Evolutionary conservation across 1,284 basidiomycete species (phyloP).

Genomic region (Stereum hirsutum): DNA sequence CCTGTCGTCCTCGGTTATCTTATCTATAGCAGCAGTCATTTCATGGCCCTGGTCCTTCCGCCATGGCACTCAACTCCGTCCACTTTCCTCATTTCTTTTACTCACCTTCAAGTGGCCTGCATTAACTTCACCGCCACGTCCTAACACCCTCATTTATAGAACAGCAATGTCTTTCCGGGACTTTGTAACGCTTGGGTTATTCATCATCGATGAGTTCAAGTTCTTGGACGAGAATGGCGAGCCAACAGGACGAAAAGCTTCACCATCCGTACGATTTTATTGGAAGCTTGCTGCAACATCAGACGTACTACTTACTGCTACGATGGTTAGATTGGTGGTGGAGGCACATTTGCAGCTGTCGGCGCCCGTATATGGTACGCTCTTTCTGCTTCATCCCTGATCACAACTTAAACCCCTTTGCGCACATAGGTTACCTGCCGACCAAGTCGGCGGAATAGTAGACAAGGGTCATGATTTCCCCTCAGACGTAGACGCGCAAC

Average conservation of each 20-base stretch:
- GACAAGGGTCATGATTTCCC: conserved; percentile 82
- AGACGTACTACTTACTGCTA: no score
- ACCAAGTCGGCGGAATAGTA: conserved; percentile 71
- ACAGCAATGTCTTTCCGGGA: conserved; percentile 11
- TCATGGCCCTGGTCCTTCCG: no score
- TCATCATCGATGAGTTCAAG: conserved; percentile 80
- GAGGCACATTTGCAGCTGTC: conserved; percentile 73
- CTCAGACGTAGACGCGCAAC: conserved; percentile 37
- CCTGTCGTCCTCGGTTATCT: no score
- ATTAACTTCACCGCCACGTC: background rate
- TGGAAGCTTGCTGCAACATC: no score
- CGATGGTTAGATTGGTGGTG: conserved; percentile 76
- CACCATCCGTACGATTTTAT: no score
- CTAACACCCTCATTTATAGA: background rate
- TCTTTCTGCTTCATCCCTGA: conserved; percentile 8
- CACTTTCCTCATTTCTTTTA: background rate
- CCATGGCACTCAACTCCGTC: no score
- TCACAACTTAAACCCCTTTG: background rate
- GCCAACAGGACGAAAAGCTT: conserved; percentile 35
- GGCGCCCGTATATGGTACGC: conserved; percentile 75
- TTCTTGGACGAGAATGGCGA: conserved; percentile 49
- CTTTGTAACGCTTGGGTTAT: conserved; percentile 75
- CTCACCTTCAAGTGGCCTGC: background rate
- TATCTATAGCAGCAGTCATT: no score
- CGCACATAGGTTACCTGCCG: conserved; percentile 50